Evolutionary conservation across 179 eudicot genomes (phyloP).

Genomic region (Carnegiea gigantea): DNA sequence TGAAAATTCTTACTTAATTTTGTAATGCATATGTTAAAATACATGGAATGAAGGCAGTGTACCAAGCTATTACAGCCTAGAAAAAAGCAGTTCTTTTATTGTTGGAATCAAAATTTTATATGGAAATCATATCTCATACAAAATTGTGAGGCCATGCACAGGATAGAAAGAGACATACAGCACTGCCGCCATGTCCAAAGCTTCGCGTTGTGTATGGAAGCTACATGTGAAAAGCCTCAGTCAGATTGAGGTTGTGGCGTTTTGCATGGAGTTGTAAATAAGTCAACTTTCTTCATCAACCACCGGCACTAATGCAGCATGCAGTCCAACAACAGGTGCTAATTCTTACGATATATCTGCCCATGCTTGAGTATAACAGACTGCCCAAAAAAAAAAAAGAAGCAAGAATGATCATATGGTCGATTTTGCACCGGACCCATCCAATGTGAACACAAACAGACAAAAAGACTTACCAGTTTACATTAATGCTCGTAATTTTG

Average conservation of each 20-base stretch:
- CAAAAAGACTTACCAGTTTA: neutral
- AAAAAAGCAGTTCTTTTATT: neutral
- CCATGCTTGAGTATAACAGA: neutral
- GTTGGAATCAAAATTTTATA: neutral
- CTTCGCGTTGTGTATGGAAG: neutral
- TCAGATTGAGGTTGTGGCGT: neutral
- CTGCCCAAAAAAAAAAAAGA: neutral
- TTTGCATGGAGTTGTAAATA: neutral
- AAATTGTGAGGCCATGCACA: constrained; percentile 9
- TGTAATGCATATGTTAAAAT: neutral
- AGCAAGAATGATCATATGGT: neutral
- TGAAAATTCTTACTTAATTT: neutral
- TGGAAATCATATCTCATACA: constrained; percentile 4
- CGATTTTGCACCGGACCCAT: neutral
- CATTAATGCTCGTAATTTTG: neutral
- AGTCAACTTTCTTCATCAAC: constrained; percentile 2
- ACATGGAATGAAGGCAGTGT: neutral
- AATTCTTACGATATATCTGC: neutral
- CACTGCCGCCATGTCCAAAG: constrained; percentile 9
- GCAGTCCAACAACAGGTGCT: neutral
- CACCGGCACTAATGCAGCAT: neutral
- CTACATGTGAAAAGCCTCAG: constrained; percentile 3
- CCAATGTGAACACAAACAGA: neutral
- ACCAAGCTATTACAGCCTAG: neutral
- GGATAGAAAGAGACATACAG: constrained; percentile 25